These are phyloP conservation scores for Strigomonas culicis DNA, from an alignment of 208 protist genomes.

Conservation along the genomic window DNA sequence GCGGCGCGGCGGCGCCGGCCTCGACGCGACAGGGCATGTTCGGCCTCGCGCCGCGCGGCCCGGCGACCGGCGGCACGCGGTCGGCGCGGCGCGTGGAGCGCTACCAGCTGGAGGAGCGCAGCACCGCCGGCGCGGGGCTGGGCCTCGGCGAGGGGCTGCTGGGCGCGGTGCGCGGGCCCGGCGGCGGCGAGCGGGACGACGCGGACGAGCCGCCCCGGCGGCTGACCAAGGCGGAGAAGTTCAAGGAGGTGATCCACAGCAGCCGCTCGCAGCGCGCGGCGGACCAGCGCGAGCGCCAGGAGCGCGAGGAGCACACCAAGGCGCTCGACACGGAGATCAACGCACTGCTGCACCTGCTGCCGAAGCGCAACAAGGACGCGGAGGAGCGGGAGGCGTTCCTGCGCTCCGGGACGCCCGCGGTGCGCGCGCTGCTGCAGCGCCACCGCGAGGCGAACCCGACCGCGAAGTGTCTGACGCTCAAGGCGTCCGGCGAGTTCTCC, in stretches of 20 bases:
- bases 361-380: slow-evolving; percentile 46
- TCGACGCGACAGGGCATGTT: background rate
- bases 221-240: slow-evolving; percentile 51
- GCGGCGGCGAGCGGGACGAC: slow-evolving; percentile 10
- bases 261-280: slow-evolving; percentile 56
- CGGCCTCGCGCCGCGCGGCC: background rate
- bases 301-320: slow-evolving; percentile 47
- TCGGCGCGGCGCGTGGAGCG: background rate
- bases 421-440: slow-evolving; percentile 43
- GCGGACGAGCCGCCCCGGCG: slow-evolving; percentile 24
- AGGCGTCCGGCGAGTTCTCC: slow-evolving; percentile 33
- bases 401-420: slow-evolving; percentile 46
- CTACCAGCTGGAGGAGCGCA: slow-evolving; percentile 9
- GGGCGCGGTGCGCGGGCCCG: slow-evolving; percentile 8
- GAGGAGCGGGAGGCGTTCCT: slow-evolving; percentile 65
- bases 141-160: slow-evolving; percentile 21
- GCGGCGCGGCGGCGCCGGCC: background rate
- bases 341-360: slow-evolving; percentile 59
- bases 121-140: slow-evolving; percentile 11
- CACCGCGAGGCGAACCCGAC: slow-evolving; percentile 45
- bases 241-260: slow-evolving; percentile 61
- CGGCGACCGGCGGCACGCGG: slow-evolving; percentile 2
- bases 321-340: slow-evolving; percentile 72
- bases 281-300: slow-evolving; percentile 60
- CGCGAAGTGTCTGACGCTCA: slow-evolving; percentile 38